phyloP scores from a whole-genome alignment of 345 rosid species.

The Xanthoceras sorbifolium region DNA sequence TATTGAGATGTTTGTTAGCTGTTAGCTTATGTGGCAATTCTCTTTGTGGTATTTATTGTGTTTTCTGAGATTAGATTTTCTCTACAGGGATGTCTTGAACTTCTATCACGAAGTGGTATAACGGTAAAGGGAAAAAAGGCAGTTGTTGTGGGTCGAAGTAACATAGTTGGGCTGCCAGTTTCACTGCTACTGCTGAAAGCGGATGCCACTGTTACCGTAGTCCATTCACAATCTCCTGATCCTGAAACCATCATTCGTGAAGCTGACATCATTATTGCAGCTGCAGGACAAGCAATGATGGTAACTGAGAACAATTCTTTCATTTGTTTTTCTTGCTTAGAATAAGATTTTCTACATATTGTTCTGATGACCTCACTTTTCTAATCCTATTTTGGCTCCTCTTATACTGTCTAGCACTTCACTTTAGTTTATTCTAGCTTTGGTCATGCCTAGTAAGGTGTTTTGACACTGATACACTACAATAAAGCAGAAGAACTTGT shows the following conservation, averaged over 20 bases:
- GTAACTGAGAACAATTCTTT: slow-evolving; percentile 31
- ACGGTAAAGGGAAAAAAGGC: slow-evolving; percentile 72
- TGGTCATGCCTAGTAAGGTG: neutral
- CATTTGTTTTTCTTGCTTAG: neutral
- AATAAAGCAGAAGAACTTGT: neutral
- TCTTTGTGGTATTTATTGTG: neutral
- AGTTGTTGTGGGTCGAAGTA: slow-evolving; percentile 91
- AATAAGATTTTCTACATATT: neutral
- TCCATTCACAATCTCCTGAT: slow-evolving; percentile 72
- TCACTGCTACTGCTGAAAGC: slow-evolving; percentile 85
- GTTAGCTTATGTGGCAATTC: neutral
- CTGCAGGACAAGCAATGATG: slow-evolving; percentile 93
- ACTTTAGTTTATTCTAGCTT: neutral
- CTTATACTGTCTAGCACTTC: neutral
- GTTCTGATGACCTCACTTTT: neutral
- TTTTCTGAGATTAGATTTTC: slow-evolving; percentile 14
- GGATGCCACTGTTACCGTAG: slow-evolving; percentile 84
- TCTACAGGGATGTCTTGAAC: slow-evolving; percentile 86
- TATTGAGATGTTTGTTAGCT: neutral
- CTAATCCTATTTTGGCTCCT: neutral
- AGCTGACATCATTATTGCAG: slow-evolving; percentile 93
- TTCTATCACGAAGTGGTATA: slow-evolving; percentile 71
- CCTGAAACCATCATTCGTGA: slow-evolving; percentile 66
- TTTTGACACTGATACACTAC: neutral
- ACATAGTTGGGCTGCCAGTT: slow-evolving; percentile 91